Percentiles rank a stretch among this genome's conserved stretches.
Evolutionary conservation across 176 grass and related monocot genomes (phyloP).

Genomic region (Eragrostis curvula): DNA sequence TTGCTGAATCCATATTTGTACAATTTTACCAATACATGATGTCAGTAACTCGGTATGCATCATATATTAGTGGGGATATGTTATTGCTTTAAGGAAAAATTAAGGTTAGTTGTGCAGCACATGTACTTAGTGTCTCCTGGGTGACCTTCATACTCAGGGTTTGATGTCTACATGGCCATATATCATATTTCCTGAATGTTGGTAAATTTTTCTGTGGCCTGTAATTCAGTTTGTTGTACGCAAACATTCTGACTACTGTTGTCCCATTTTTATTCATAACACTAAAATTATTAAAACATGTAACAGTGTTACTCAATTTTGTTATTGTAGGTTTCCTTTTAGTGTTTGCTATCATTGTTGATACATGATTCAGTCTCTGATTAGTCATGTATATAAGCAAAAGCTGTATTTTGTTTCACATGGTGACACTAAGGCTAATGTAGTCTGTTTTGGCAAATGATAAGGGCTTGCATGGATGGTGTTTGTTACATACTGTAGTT

Average conservation of each 20-base stretch:
- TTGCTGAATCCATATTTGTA: neutral
- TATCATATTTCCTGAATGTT: neutral
- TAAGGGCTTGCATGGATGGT: neutral
- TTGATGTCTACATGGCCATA: slow-evolving; percentile 7
- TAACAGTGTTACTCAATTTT: neutral
- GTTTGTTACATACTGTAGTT: neutral
- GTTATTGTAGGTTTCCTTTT: neutral
- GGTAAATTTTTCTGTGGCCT: neutral
- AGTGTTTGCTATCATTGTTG: neutral
- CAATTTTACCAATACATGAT: slow-evolving; percentile 6
- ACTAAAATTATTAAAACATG: neutral
- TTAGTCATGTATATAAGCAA: slow-evolving; percentile 7
- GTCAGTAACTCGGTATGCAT: neutral
- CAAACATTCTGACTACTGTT: neutral
- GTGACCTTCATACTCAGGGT: neutral
- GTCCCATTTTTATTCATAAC: neutral
- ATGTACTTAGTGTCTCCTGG: slow-evolving; percentile 3
- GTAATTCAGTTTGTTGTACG: slow-evolving; percentile 5
- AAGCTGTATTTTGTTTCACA: slow-evolving; percentile 25
- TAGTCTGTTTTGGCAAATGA: neutral
- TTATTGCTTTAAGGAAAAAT: slow-evolving; percentile 17
- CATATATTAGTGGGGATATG: neutral
- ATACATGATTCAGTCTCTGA: neutral
- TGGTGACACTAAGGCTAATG: neutral
- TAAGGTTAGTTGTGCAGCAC: slow-evolving; percentile 9